These are phyloP conservation scores for Tylopilus sp. DNA, from an alignment of 768 basidiomycete species.

Conservation along the genomic window DNA sequence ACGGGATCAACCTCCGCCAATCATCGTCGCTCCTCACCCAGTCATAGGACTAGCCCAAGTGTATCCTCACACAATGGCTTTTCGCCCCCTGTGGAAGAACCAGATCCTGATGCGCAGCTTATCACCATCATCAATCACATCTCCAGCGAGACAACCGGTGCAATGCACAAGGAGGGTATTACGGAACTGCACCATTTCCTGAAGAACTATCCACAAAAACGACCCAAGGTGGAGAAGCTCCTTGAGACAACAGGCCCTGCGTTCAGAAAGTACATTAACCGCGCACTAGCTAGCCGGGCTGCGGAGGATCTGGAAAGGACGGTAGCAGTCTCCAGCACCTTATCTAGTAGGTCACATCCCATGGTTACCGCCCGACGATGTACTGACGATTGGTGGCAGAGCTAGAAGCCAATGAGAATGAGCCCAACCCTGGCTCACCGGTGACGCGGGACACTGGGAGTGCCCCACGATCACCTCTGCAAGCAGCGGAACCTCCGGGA, in stretches of 20 bases:
- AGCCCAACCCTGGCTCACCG: conserved; percentile 35
- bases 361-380: neutral
- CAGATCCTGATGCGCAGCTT: conserved; percentile 83
- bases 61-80: conserved; percentile 56
- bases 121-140: conserved; percentile 82
- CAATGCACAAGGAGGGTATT: conserved; percentile 90
- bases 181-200: conserved; percentile 93
- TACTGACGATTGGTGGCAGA: conserved; percentile 37
- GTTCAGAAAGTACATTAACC: conserved; percentile 88
- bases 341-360: conserved; percentile 59
- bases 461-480: conserved; percentile 36
- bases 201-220: conserved; percentile 85
- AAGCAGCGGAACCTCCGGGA: conserved; percentile 33
- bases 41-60: conserved; percentile 67
- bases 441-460: conserved; percentile 26
- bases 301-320: conserved; percentile 81
- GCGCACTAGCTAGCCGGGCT: conserved; percentile 84
- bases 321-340: conserved; percentile 76
- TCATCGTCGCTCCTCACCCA: conserved; percentile 53
- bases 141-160: conserved; percentile 84
- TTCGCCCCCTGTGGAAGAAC: conserved; percentile 65
- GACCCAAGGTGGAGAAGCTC: conserved; percentile 79
- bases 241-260: conserved; percentile 85
- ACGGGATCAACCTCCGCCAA: conserved; percentile 57
- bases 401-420: conserved; percentile 55